Evolutionary conservation across 2,329 filamentous ascomycete species (phyloP), one percentile per base, ranked within the genome.

Genomic region (Venturia asperata): DNA sequence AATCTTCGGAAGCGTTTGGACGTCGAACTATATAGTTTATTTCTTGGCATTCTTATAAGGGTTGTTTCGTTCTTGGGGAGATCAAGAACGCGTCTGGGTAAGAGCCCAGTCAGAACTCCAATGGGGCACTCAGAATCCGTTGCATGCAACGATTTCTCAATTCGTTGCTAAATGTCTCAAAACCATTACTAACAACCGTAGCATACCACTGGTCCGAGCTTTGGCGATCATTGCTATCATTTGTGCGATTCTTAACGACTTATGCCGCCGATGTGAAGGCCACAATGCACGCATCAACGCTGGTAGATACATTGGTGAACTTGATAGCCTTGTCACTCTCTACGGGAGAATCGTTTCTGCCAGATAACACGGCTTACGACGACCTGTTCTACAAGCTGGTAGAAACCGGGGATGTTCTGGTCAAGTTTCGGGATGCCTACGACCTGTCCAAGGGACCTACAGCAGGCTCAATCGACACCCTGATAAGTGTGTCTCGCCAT

Each of bases 301-400:
- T 97, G 34, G 84, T 95, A 19, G 87, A 89, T 70, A 83, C 87
- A 42, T 83, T 96, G 1, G 87, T 94, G 63, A 92, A 94, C 72
- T 80, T 97, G 6, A 81, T 97, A 47, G 91, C 91, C 1, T 83
- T 97, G 47, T 90, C 91, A 1, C 81, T 99, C 9, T 94, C 90
- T 1, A 85, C 87, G 1, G 94, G 94, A 7, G 94, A 97, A 74
- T 87, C 89, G 2, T 97, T 99, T 76, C 82, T 99, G 9, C 94
- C 93, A 0, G 90, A 90, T 39, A 87, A 92, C 0, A 85, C 89
- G 21, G 87, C 91, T 1, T 97, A 97, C 75, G 94, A 99, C 71
- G 94, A 99, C 72, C 82, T 99, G 0, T 97, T 99, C 78, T 99
- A 99, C 84, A 99, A 99, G 77, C 84, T 97, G 1, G 92, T 97